Evolutionary conservation across 2,329 filamentous ascomycete genomes (phyloP).

Genomic region (Coleophoma crateriformis): DNA sequence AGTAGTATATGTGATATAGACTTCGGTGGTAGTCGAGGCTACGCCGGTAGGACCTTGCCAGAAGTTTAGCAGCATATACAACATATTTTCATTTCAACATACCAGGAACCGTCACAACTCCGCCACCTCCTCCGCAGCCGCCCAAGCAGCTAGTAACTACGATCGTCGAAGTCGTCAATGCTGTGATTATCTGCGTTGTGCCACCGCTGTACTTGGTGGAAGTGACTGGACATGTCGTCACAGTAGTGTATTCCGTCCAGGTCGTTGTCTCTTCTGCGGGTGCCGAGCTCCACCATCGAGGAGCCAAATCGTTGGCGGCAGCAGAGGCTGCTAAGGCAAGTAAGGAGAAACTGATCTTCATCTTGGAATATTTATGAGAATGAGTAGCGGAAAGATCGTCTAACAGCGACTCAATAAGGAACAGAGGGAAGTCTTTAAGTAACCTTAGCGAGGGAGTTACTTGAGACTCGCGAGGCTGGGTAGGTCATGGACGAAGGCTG

Average conservation of each 20-base stretch:
- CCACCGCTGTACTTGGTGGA: constrained; percentile 14
- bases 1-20: constrained; percentile 16
- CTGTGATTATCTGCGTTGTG: constrained; percentile 17
- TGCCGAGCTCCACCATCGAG: constrained; percentile 1
- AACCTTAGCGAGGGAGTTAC: constrained; percentile 43
- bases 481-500: constrained; percentile 15
- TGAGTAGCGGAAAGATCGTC: background rate
- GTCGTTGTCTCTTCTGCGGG: constrained; percentile 6
- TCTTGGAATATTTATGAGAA: constrained; percentile 6
- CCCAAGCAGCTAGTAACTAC: constrained; percentile 18
- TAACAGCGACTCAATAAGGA: background rate
- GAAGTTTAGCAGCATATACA: no score
- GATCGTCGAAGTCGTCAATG: constrained; percentile 19
- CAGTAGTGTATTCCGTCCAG: constrained; percentile 13
- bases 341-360: constrained; percentile 20
- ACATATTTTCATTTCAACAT: background rate
- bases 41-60: constrained; percentile 4
- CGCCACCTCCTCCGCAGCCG: constrained; percentile 5
- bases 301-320: constrained; percentile 10
- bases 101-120: constrained; percentile 8
- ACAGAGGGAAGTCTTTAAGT: constrained; percentile 22
- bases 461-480: constrained; percentile 17
- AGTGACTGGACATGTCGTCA: constrained; percentile 17
- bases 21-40: constrained; percentile 12
- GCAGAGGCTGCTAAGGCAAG: constrained; percentile 19